Evolutionary conservation across 2,329 filamentous ascomycete genomes (phyloP), one percentile per base, ranked within the genome.

Genomic region (Chaetothyriales sp.): DNA sequence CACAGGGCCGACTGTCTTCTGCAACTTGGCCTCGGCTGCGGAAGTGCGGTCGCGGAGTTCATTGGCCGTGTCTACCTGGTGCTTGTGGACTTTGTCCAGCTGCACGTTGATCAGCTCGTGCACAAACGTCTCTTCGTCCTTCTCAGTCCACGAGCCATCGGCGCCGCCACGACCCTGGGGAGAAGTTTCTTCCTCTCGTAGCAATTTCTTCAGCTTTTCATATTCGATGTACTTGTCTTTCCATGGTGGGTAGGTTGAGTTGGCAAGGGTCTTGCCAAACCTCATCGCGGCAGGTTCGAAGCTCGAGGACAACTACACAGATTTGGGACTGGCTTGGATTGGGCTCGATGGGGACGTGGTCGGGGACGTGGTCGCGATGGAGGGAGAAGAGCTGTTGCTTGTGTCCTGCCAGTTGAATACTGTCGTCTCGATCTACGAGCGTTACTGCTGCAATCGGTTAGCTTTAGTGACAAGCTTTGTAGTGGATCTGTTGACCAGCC

Each of bases 191-290:
- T 86, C 80, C 66, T 96, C 92, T 57, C 86, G 83, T 54, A 98
- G 73, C 53, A 98, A 76, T 62, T 77, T 76, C 76, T 96, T 96
- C 58, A 98, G 81, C 76, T 90, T 95, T 61, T 78, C 73, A 69
- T 98, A 98, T 72, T 96, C 89, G 64, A 98, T 86, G 73, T 98
- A 96, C 63, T 93, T 78, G 65, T 83, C 85, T 68, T 84, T 85
- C 90, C 90, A 98, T 64, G 88, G 87, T 60, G 78, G 70, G 67
- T 96, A 92, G 61, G 86, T 74, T 53, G 86, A 81, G 62, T 80
- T 78, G 62, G 81, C 80, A 54, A 98, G 78, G 48, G 87, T 95
- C 71, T 82, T 86, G 56, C 90, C 90, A 73, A 95, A 98, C 62
- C 87, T 84, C 92, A 98, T 96, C 47, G 43, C 57, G 55, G 42